A percentile compares a stretch with the other conserved stretches of the same genome.
These are phyloP conservation scores for Tetracentron sinense DNA, from an alignment of 164 flowering plant genomes.

Conservation along the genomic window DNA sequence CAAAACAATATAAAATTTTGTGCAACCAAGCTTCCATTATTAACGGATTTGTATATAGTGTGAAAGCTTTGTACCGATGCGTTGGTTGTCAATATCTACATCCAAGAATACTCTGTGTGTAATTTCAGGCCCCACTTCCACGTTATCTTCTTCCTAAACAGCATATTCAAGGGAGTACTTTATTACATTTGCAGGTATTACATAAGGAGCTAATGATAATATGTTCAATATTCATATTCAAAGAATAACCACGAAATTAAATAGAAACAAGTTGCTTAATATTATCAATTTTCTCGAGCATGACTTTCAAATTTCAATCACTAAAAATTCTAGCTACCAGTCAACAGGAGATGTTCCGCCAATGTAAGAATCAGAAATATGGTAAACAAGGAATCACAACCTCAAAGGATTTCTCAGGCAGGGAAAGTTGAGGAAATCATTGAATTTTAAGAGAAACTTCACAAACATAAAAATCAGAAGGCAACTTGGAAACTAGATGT, in stretches of 20 bases:
- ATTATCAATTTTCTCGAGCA: not conserved
- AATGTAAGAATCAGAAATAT: not conserved
- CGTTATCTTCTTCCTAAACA: slow-evolving; percentile 49
- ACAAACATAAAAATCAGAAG: no score
- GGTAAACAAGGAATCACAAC: not conserved
- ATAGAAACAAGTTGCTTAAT: no score
- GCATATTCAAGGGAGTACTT: not conserved
- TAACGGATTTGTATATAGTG: not conserved
- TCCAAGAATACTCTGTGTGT: slow-evolving; percentile 93
- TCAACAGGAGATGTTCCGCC: not conserved
- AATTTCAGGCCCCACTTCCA: slow-evolving; percentile 62
- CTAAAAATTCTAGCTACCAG: not conserved
- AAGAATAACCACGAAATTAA: no score
- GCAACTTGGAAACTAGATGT: no score
- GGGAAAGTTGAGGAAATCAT: no score
- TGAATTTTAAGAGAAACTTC: not conserved
- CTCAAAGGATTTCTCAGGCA: no score
- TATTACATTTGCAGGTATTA: not conserved
- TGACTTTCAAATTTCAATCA: not conserved
- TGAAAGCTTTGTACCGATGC: slow-evolving; percentile 46
- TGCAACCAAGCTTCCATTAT: not conserved
- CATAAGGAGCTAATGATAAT: not conserved
- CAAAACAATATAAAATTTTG: not conserved
- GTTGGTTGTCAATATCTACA: slow-evolving; percentile 82
- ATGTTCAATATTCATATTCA: no score